phyloP scores from a whole-genome alignment of 2,329 filamentous ascomycete genomes.

The Paraconiothyrium sp. region DNA sequence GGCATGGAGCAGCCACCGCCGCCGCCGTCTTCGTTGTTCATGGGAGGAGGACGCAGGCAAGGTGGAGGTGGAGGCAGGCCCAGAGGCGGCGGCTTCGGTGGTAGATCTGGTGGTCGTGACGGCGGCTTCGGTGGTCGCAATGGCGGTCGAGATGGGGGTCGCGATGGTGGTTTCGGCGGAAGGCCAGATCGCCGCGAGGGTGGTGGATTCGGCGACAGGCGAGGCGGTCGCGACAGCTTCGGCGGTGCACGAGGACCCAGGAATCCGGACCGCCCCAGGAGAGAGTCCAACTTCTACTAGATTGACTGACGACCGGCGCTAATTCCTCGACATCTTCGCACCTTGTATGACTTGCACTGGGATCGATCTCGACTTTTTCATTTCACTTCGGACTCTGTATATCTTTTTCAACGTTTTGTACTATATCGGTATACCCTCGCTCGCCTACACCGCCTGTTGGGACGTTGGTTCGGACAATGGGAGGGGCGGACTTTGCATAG shows the following conservation, averaged over 20 bases:
- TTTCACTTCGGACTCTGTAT: constrained; percentile 14
- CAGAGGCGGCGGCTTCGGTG: constrained; percentile 26
- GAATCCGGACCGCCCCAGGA: background rate
- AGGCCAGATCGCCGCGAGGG: constrained; percentile 3
- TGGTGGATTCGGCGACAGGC: constrained; percentile 2
- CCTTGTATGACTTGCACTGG: background rate
- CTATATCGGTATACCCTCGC: constrained; percentile 21
- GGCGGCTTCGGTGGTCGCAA: constrained; percentile 25
- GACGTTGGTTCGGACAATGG: background rate
- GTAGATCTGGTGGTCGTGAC: constrained; percentile 20
- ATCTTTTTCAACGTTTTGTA: constrained; percentile 15
- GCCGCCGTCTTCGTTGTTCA: constrained; percentile 37
- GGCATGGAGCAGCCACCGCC: constrained; percentile 55
- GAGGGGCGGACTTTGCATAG: background rate
- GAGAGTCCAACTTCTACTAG: constrained; percentile 3
- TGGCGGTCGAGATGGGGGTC: background rate
- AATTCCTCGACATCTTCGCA: background rate
- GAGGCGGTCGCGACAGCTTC: constrained; percentile 12
- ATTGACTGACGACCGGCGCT: background rate
- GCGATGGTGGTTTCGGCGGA: background rate
- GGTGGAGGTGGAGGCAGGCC: constrained; percentile 22
- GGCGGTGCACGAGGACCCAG: background rate
- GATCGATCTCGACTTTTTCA: background rate
- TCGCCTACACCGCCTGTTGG: constrained; percentile 1
- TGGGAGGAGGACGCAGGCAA: constrained; percentile 19